Evolutionary conservation across 1,284 basidiomycete species (phyloP), one percentile per base, ranked within the genome.

Genomic region (Lignosus rhinocerotis): DNA sequence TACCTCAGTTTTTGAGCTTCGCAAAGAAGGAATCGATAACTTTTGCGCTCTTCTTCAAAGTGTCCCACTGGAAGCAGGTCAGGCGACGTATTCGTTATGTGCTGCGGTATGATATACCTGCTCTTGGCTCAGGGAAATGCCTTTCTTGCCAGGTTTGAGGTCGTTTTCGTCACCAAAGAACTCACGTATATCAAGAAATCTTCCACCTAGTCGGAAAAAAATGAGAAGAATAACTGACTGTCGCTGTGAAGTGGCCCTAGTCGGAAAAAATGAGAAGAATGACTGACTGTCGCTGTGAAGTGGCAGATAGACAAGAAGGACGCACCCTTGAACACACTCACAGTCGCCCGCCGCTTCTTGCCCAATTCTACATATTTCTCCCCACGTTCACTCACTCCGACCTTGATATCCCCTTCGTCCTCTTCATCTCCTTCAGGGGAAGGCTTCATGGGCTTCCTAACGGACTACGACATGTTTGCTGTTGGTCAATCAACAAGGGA

Each of bases 131-230:
- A 94, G 76, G 0, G 86, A 82, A 56, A 94, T 88, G 7, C 92
- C 92, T 67, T 94, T 94, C 72, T 89, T 88, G 0, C 91, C 90
- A 0, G 92, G 92, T 63, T 90, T 92, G 61, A 85, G 79, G n/a
- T 86, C 80, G 5, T 82, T 79, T 1, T 83, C 82, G 51, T 79
- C 75, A 3, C 74, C 82, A 66, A 89, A 94, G 67, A 80, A 93
- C 72, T 94, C 92, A 53, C 93, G 84, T 54, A 95, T 88, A 69
- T 94, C 90, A 16, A 94, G 69, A 49, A 86, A 76, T 1, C 78
- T 66, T n/a, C 74, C 73, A 33, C 81, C 82, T 83, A 21, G 11
- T 30, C 30, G 3, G 11, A 25, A 19, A n/a, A n/a, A 19, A 3
- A 36, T 41, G 8, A 19, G 19, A 30, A 6, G 31, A 31, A 11